Evolutionary conservation across 495 filamentous ascomycete species (phyloP).

Genomic region (Tuber umbilicatum): DNA sequence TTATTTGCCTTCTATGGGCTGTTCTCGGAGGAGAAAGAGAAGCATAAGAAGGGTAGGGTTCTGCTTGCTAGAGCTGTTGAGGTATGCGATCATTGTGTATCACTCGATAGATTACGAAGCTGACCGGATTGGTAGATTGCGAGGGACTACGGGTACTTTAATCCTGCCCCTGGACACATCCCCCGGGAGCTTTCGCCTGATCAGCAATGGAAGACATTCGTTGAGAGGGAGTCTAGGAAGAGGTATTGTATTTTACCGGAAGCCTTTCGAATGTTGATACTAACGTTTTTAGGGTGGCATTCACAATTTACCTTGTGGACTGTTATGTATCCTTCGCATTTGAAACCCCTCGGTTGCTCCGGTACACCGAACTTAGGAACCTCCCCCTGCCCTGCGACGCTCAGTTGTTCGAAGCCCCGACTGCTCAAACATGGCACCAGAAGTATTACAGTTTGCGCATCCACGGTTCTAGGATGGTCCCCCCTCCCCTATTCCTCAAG

Average conservation of each 20-base stretch:
- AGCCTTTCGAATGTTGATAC: background rate
- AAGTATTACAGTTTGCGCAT: constrained; percentile 24
- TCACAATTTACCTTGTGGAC: constrained; percentile 34
- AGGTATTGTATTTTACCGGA: constrained; percentile 20
- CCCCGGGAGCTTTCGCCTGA: constrained; percentile 28
- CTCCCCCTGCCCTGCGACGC: constrained; percentile 38
- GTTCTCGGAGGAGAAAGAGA: constrained; percentile 36
- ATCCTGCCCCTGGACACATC: constrained; percentile 20
- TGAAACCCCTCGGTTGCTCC: constrained; percentile 33
- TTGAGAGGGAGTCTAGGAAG: constrained; percentile 38
- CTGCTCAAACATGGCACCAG: constrained; percentile 32
- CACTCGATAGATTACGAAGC: background rate
- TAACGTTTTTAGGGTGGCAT: constrained; percentile 27
- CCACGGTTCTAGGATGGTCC: constrained; percentile 27
- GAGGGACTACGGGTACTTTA: constrained; percentile 35
- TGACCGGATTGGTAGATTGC: constrained; percentile 30
- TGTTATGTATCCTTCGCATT: constrained; percentile 35
- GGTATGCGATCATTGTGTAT: constrained; percentile 20
- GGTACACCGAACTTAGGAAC: constrained; percentile 28
- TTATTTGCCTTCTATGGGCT: constrained; percentile 35
- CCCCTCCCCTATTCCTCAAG: constrained; percentile 24
- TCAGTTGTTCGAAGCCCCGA: constrained; percentile 33
- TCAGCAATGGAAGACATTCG: constrained; percentile 38
- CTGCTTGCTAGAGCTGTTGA: constrained; percentile 33
- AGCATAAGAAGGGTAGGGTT: constrained; percentile 32